Conservation (phyloP, 306 rosid species). For the Comarum palustre region DNA sequence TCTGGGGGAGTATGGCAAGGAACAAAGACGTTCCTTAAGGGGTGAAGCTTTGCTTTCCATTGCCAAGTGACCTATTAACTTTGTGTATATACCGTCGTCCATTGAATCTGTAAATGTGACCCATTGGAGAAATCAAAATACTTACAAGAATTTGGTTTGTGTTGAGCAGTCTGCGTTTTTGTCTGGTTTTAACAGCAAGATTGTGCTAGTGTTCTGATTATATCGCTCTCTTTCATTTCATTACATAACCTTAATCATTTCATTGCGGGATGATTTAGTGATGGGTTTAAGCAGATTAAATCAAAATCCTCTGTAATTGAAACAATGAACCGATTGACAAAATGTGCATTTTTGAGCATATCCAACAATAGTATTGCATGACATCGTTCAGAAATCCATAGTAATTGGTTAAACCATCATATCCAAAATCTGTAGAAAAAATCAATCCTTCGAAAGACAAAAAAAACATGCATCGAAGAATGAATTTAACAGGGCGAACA, state of each 20-base stretch:
- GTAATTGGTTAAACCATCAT: not conserved
- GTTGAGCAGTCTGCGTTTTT: not conserved
- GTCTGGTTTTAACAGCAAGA: not conserved
- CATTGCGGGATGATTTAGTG: too few relatives aligned
- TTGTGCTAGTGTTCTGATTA: not conserved
- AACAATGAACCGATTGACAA: not conserved
- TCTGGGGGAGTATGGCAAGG: not conserved
- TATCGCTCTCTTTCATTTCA: not conserved
- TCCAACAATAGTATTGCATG: not conserved
- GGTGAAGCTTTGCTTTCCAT: not conserved
- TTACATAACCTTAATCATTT: too few relatives aligned
- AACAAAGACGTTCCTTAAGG: not conserved
- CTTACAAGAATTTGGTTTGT: not conserved
- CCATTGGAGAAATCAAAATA: not conserved
- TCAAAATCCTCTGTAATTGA: not conserved
- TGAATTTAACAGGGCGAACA: constrained; percentile 39
- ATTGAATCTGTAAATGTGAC: not conserved
- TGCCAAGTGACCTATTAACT: constrained; percentile 4
- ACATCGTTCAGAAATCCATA: not conserved
- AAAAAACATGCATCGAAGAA: constrained; percentile 16
- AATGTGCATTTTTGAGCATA: not conserved
- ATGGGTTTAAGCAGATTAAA: too few relatives aligned
- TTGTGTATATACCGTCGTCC: not conserved
- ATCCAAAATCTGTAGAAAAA: constrained; percentile 14
- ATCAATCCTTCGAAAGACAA: constrained; percentile 21